Conservation (phyloP, 129 eudicot species). For the Solidago caesia region DNA sequence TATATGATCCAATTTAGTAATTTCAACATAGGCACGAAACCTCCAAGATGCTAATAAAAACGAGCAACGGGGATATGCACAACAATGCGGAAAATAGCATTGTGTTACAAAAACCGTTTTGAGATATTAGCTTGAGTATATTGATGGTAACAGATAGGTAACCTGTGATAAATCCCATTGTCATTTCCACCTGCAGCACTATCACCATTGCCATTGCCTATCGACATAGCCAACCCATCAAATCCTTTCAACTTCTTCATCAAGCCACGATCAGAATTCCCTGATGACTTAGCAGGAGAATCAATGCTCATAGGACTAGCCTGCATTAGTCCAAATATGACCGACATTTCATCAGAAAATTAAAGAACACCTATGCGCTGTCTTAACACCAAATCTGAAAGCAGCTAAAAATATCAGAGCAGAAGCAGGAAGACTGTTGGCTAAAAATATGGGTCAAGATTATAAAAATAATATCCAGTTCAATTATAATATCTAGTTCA, state of each 20-base stretch:
- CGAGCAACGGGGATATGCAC: neutral
- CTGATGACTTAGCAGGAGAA: constrained; percentile 77
- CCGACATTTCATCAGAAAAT: neutral
- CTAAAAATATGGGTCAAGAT: neutral
- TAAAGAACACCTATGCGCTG: too few species aligned
- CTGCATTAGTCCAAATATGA: constrained; percentile 37
- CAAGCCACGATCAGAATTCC: constrained; percentile 60
- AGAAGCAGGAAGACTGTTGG: too few species aligned
- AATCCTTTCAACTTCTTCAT: constrained; percentile 81
- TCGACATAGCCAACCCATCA: constrained; percentile 89
- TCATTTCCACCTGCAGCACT: constrained; percentile 54
- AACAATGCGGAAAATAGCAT: neutral
- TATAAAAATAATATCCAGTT: neutral
- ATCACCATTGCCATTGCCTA: constrained; percentile 64
- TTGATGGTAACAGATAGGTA: neutral
- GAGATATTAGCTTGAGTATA: neutral
- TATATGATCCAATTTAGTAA: neutral
- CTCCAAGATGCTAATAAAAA: neutral
- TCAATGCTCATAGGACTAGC: constrained; percentile 72
- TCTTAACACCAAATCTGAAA: neutral
- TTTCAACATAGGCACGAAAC: neutral
- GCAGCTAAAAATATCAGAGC: too few species aligned
- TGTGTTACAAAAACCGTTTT: neutral
- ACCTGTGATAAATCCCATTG: constrained; percentile 67
- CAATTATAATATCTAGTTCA: neutral